Percentiles rank a stretch among this genome's conserved stretches.
Conservation (phyloP, 371 early-diverging fungal genomes). For the Lichtheimia corymbifera region DNA sequence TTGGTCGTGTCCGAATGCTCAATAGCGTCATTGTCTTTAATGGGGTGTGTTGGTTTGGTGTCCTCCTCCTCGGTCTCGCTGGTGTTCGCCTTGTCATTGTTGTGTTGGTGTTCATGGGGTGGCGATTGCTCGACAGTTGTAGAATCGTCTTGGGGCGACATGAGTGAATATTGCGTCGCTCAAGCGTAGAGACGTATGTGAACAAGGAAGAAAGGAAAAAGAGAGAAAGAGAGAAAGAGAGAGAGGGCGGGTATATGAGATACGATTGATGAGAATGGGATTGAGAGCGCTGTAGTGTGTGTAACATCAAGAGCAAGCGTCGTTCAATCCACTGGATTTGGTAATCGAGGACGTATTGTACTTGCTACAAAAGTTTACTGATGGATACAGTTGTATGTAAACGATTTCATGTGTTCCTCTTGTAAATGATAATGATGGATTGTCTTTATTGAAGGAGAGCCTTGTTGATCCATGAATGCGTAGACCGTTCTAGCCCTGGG, state of each 20-base stretch:
- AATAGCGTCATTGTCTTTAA: not conserved
- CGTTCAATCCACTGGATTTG: too few relatives aligned
- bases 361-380: too few relatives aligned
- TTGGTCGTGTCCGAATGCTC: not conserved
- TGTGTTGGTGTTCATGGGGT: not conserved
- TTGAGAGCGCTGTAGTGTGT: not conserved
- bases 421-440: too few relatives aligned
- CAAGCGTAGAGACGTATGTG: not conserved
- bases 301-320: too few relatives aligned
- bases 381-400: too few relatives aligned
- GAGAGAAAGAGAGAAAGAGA: not conserved
- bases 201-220: not conserved
- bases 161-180: not conserved
- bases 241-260: slow-evolving; percentile 1
- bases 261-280: not conserved
- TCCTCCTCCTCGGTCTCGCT: not conserved
- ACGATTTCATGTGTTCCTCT: too few relatives aligned
- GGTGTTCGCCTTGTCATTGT: not conserved
- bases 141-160: not conserved
- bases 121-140: not conserved
- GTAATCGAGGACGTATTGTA: too few relatives aligned
- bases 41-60: not conserved
- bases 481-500: too few relatives aligned
- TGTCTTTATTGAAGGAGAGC: too few relatives aligned
- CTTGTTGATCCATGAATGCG: too few relatives aligned